These are phyloP conservation scores for Eurotiales sp. DNA, from an alignment of 2,329 filamentous ascomycete species.

Conservation along the genomic window DNA sequence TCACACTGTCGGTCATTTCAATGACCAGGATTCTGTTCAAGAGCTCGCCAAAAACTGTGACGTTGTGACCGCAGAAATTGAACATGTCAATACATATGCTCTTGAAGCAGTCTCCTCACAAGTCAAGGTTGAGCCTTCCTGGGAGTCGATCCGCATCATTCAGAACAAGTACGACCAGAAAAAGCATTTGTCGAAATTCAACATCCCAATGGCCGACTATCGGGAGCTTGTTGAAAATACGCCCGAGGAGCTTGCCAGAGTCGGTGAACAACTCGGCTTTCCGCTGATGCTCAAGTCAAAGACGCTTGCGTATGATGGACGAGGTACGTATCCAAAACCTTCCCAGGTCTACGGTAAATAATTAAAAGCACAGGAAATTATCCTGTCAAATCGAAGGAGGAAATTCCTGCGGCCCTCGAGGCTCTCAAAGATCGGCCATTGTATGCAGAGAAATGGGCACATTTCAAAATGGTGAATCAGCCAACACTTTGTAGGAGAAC, in stretches of 20 bases:
- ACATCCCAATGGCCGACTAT: slow-evolving; percentile 70
- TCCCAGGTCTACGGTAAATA: background rate
- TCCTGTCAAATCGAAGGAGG: slow-evolving; percentile 56
- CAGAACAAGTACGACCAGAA: slow-evolving; percentile 95
- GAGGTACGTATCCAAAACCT: slow-evolving; percentile 53
- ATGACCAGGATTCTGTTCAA: slow-evolving; percentile 72
- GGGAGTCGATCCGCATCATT: slow-evolving; percentile 80
- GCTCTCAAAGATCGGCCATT: slow-evolving; percentile 66
- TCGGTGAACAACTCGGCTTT: slow-evolving; percentile 65
- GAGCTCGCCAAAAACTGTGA: slow-evolving; percentile 74
- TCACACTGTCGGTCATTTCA: slow-evolving; percentile 85
- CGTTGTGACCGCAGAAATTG: slow-evolving; percentile 88
- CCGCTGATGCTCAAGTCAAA: slow-evolving; percentile 91
- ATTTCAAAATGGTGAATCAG: slow-evolving; percentile 62
- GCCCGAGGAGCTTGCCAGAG: slow-evolving; percentile 58
- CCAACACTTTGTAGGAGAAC: background rate
- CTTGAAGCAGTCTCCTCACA: slow-evolving; percentile 74
- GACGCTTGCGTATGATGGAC: slow-evolving; percentile 89
- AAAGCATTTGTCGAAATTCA: slow-evolving; percentile 65
- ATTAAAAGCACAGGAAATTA: slow-evolving; percentile 54
- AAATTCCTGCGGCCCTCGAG: slow-evolving; percentile 64
- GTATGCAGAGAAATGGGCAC: slow-evolving; percentile 86
- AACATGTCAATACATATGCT: slow-evolving; percentile 88
- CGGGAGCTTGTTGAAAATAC: slow-evolving; percentile 60
- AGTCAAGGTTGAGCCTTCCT: slow-evolving; percentile 71